These are phyloP conservation scores for Aspergillus sp. DNA, from an alignment of 2,329 filamentous ascomycete species.

Conservation along the genomic window DNA sequence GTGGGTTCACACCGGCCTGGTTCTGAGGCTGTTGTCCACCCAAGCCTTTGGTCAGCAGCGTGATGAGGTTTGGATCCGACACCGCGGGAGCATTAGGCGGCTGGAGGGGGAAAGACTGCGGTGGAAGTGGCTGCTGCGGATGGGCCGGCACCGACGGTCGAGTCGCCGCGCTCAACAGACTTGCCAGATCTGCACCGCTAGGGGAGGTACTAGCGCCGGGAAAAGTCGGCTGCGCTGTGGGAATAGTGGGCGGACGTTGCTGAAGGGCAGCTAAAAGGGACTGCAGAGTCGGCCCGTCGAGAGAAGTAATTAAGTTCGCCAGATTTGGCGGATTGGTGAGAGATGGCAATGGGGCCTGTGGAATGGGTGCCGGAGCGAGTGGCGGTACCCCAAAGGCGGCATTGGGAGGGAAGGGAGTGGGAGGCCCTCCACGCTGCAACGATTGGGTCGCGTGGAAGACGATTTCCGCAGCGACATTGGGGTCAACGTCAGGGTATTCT, in stretches of 20 bases:
- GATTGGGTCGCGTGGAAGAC: conserved; percentile 59
- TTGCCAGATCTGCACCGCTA: conserved; percentile 40
- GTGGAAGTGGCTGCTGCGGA: conserved; percentile 26
- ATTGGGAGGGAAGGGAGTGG: conserved; percentile 36
- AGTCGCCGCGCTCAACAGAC: conserved; percentile 39
- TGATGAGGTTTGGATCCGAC: conserved; percentile 37
- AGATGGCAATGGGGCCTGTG: conserved; percentile 32
- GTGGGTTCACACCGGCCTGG: conserved; percentile 32
- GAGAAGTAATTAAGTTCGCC: conserved; percentile 63
- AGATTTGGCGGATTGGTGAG: conserved; percentile 52
- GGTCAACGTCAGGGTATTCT: conserved; percentile 83
- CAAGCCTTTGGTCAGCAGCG: conserved; percentile 38
- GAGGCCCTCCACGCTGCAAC: conserved; percentile 34
- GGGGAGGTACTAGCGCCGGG: conserved; percentile 30
- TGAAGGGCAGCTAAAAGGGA: conserved; percentile 64
- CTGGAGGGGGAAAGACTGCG: conserved; percentile 31
- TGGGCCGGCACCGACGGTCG: conserved; percentile 34
- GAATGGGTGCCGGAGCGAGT: conserved; percentile 29
- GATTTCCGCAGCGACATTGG: conserved; percentile 74
- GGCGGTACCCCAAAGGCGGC: conserved; percentile 38
- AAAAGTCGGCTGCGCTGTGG: conserved; percentile 35
- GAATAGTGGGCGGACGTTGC: conserved; percentile 38
- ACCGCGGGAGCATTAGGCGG: conserved; percentile 26
- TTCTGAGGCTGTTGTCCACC: conserved; percentile 35
- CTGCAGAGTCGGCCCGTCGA: conserved; percentile 70